Percentiles rank a stretch among this genome's conserved stretches.
phyloP scores from a whole-genome alignment of 495 filamentous ascomycete genomes.

The Aspergillus heteromorphus region DNA sequence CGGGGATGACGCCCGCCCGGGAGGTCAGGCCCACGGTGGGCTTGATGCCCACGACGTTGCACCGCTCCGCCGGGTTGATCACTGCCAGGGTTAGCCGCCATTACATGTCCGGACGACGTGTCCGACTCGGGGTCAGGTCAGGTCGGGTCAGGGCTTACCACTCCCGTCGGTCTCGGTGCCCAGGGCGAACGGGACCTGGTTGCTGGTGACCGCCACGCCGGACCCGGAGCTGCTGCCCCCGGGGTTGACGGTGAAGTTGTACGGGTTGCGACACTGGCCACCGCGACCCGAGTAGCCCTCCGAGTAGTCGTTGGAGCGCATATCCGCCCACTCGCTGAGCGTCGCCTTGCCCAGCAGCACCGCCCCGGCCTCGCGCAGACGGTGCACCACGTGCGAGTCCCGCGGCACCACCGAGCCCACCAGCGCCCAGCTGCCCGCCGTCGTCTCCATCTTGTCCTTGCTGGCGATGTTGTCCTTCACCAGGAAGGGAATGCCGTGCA shows the following conservation, averaged over 20 bases:
- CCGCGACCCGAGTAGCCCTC: constrained; percentile 63
- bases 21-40: constrained; percentile 62
- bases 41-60: constrained; percentile 62
- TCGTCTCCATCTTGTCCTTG: constrained; percentile 65
- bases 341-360: constrained; percentile 65
- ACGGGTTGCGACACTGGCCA: constrained; percentile 60
- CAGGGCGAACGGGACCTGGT: constrained; percentile 55
- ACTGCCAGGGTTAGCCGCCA: constrained; percentile 27
- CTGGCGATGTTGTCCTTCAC: constrained; percentile 75
- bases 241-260: constrained; percentile 66
- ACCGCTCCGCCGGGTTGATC: constrained; percentile 65
- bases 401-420: constrained; percentile 59
- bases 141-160: constrained; percentile 30
- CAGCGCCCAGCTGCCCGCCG: constrained; percentile 53
- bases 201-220: constrained; percentile 56
- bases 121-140: too few species aligned
- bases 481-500: constrained; percentile 70
- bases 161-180: constrained; percentile 75
- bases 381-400: constrained; percentile 57
- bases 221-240: constrained; percentile 62
- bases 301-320: constrained; percentile 65
- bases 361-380: constrained; percentile 60
- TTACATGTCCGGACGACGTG: background rate
- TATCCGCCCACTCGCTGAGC: constrained; percentile 69
- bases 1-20: constrained; percentile 59